A percentile compares a stretch with the other conserved stretches of the same genome.
phyloP scores from a whole-genome alignment of 1,284 basidiomycete species.

The Trichosporon ovoides region DNA sequence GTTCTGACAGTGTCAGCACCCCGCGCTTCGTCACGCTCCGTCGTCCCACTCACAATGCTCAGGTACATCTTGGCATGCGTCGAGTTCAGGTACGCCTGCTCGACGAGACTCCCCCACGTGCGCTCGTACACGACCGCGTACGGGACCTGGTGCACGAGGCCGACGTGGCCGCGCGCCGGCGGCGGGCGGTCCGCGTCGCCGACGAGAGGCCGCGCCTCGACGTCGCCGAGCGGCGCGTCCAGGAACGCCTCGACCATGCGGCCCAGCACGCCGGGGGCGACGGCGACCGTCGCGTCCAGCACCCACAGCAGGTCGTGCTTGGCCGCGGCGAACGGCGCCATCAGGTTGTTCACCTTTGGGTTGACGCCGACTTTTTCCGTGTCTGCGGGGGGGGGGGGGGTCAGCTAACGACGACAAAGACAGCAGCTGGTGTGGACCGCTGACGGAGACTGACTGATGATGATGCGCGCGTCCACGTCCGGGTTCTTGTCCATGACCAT shows the following conservation, averaged over 20 bases:
- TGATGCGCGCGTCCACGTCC: constrained; percentile 61
- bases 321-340: constrained; percentile 74
- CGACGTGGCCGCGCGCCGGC: constrained; percentile 54
- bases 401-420: background rate
- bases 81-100: constrained; percentile 91
- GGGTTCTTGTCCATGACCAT: constrained; percentile 69
- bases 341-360: constrained; percentile 96
- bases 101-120: constrained; percentile 72
- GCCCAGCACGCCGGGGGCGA: constrained; percentile 72
- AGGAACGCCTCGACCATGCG: constrained; percentile 69
- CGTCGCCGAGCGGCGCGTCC: constrained; percentile 24
- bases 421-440: background rate
- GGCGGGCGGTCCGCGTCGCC: constrained; percentile 28
- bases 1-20: constrained; percentile 34
- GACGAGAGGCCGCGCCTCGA: constrained; percentile 31
- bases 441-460: constrained; percentile 65
- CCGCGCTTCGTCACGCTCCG: background rate
- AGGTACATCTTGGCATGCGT: constrained; percentile 99
- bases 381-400: too few species aligned
- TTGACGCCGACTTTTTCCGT: constrained; percentile 69
- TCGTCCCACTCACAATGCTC: constrained; percentile 58
- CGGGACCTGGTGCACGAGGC: constrained; percentile 93
- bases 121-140: constrained; percentile 69
- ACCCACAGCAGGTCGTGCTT: constrained; percentile 91
- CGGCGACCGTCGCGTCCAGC: constrained; percentile 85